Percentiles rank a stretch among this genome's conserved stretches.
These are phyloP conservation scores for Rhodomyrtus psidioides DNA, from an alignment of 441 rosid species.

Conservation along the genomic window DNA sequence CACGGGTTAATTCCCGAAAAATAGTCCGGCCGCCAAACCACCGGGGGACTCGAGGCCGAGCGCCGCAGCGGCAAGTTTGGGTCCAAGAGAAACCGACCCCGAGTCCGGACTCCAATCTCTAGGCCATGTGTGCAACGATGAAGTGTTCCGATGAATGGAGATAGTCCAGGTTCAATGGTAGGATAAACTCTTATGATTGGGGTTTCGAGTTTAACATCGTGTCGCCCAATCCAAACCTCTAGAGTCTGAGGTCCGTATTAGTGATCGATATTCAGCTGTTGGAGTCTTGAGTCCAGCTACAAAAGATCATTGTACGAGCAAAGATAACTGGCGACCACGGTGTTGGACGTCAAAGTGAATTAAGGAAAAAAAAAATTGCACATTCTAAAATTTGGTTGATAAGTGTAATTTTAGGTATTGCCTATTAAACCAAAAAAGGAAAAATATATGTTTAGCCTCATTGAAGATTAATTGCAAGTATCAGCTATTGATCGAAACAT, in stretches of 20 bases:
- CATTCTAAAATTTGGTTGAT: not conserved
- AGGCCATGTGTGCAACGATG: not conserved
- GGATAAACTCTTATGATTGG: not conserved
- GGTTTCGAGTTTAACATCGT: rapidly evolving
- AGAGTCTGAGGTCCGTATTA: rapidly evolving
- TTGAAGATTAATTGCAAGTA: not conserved
- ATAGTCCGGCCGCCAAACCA: not conserved
- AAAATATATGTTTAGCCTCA: no score
- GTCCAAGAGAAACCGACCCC: not conserved
- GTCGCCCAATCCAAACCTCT: not conserved
- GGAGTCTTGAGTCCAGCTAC: rapidly evolving
- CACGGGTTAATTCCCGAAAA: not conserved
- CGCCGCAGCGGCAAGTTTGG: not conserved
- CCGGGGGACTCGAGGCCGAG: not conserved
- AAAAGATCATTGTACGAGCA: not conserved
- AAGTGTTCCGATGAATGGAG: no score
- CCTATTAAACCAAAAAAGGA: no score
- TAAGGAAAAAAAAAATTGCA: no score
- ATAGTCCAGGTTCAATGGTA: not conserved
- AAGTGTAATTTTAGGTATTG: not conserved
- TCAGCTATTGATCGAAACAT: not conserved
- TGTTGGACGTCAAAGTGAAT: not conserved
- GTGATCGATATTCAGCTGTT: rapidly evolving
- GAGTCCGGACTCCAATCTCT: not conserved
- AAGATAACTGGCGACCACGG: rapidly evolving